Conservation (phyloP, 768 basidiomycete genomes). For the Strobilomyces confusus region DNA sequence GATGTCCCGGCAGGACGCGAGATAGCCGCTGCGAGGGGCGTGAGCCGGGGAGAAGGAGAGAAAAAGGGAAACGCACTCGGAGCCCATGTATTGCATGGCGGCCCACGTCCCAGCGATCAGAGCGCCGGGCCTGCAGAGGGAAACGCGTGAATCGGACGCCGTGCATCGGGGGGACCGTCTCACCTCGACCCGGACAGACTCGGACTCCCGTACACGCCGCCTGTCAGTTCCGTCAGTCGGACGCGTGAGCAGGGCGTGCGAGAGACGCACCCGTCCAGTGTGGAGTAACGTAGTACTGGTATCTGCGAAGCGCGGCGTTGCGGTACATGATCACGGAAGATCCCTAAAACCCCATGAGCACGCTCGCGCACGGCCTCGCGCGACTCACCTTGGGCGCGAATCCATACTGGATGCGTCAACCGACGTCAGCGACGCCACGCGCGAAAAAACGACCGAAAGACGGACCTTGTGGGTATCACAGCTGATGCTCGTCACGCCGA, state of each 20-base stretch:
- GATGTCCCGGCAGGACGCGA: slow-evolving; percentile 70
- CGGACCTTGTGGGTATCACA: slow-evolving; percentile 92
- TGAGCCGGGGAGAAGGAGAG: slow-evolving; percentile 35
- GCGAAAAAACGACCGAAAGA: slow-evolving; percentile 56
- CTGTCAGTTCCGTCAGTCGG: too few species aligned
- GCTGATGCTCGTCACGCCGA: slow-evolving; percentile 90
- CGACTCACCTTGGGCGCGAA: slow-evolving; percentile 81
- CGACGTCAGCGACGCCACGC: too few species aligned
- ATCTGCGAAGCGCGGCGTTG: slow-evolving; percentile 63
- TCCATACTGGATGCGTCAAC: too few species aligned
- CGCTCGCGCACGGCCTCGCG: background rate
- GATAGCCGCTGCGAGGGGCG: background rate
- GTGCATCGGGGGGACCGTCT: too few species aligned
- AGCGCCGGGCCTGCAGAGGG: slow-evolving; percentile 91
- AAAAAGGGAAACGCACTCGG: background rate
- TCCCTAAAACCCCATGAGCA: slow-evolving; percentile 50
- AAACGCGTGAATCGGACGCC: too few species aligned
- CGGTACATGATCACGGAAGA: slow-evolving; percentile 89
- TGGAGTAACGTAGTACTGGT: slow-evolving; percentile 85
- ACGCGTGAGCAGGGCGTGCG: too few species aligned
- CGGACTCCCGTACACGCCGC: too few species aligned
- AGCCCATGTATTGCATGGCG: slow-evolving; percentile 89
- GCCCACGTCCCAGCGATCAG: slow-evolving; percentile 96
- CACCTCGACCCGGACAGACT: slow-evolving; percentile 91
- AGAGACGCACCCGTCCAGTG: too few species aligned